Base-by-base conservation (phyloP, 495 filamentous ascomycete genomes). In the Beverwykella pulmonaria region DNA sequence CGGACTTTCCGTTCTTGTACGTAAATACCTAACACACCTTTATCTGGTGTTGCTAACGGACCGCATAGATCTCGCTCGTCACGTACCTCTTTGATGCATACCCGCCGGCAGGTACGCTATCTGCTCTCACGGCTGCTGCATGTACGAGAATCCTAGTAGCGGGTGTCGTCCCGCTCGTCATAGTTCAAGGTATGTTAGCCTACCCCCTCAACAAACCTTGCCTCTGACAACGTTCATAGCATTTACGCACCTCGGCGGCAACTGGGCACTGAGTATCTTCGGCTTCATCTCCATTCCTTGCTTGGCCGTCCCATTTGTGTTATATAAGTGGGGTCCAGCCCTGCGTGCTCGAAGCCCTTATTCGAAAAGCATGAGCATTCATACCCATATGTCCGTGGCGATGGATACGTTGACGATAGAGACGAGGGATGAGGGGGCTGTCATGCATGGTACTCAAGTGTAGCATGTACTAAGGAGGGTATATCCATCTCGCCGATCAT, bases 21-120 rank as follows among this genome's bases (percentile, higher is more conserved):
- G 66, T 59, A 7, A 41, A 17, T 27, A 2, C 26, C 25, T n/a
- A 14, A 19, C 52, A 32, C 12, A n/a, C 17, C 17, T 26, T 4
- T 27, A 23, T 23, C 52, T 6, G 23, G 32, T 14, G 6, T 30
- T 54, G 48, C 20, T n/a, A 9, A 39, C 10, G 6, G 10, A 53
- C n/a, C 34, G 36, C 15, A 44, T 20, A 76, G 71, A 78, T 77
- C 26, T 76, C 75, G 8, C 52, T 76, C 15, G 66, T 79, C 47
- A 71, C 77, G 10, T 80, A 80, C 53, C 71, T 80, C 57, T 79
- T 80, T 70, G 78, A 80, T 53, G 78, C 77, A 3, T 79, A 76
- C 53, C 71, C 72, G 19, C 72, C 74, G 1, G 65, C 71, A 10
- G 68, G 68, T 30, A 75, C 71, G 7, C 71, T 75, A 1, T 36